These are phyloP conservation scores for Ramalina peruviana DNA, from an alignment of 495 filamentous ascomycete genomes.

Conservation along the genomic window DNA sequence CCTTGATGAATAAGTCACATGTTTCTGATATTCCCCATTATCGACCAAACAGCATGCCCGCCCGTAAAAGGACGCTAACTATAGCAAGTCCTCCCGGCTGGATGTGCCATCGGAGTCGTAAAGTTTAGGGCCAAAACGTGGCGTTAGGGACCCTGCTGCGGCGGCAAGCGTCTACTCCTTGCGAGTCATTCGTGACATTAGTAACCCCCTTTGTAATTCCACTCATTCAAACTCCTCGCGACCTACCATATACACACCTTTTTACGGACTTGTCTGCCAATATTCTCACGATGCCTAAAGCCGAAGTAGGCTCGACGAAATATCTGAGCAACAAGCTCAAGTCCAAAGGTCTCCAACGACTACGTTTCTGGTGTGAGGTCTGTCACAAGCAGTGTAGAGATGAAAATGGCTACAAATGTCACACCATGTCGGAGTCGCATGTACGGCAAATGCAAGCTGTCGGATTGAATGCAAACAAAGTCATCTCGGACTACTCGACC, in stretches of 20 bases:
- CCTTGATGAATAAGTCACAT: too few species aligned
- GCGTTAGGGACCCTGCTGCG: too few species aligned
- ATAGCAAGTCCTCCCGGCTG: too few species aligned
- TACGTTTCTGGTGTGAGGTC: conserved; percentile 73
- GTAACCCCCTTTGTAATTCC: background rate
- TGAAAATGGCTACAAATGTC: conserved; percentile 46
- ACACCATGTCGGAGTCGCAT: conserved; percentile 68
- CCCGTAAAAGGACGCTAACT: too few species aligned
- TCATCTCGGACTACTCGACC: conserved; percentile 59
- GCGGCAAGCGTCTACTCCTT: too few species aligned
- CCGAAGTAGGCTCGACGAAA: conserved; percentile 80
- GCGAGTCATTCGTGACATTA: background rate
- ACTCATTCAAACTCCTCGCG: background rate
- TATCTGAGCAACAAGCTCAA: conserved; percentile 82
- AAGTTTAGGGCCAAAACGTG: too few species aligned
- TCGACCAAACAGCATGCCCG: too few species aligned
- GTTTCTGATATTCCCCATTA: too few species aligned
- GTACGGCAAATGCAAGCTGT: conserved; percentile 75
- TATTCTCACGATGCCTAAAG: conserved; percentile 55
- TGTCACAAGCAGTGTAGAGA: conserved; percentile 37
- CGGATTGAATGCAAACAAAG: conserved; percentile 67
- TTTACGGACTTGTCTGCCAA: background rate
- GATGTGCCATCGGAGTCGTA: too few species aligned
- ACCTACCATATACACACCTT: background rate
- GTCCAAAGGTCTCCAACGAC: conserved; percentile 68